phyloP scores from a whole-genome alignment of 495 filamentous ascomycete species.

The Xylaria acuta region DNA sequence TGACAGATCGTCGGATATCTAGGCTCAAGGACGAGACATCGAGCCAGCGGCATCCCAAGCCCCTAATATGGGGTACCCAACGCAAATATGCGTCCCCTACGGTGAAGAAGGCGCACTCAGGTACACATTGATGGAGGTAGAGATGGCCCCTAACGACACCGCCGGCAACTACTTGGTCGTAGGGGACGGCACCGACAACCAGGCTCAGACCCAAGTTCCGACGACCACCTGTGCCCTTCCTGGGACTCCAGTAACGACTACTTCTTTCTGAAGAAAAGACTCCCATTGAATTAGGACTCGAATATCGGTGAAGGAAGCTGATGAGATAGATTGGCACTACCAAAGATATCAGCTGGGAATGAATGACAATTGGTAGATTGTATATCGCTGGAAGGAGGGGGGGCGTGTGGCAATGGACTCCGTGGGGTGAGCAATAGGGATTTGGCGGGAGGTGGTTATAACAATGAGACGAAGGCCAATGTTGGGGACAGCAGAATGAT shows the following conservation, averaged over 20 bases:
- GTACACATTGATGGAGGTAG: conserved; percentile 52
- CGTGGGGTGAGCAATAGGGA: neutral
- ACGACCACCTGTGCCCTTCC: conserved; percentile 49
- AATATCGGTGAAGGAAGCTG: conserved; percentile 13
- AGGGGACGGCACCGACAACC: conserved; percentile 34
- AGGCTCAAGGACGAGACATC: conserved; percentile 57
- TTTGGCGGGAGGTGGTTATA: neutral
- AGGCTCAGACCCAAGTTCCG: conserved; percentile 36
- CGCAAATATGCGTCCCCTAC: conserved; percentile 50
- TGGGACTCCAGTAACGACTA: conserved; percentile 32
- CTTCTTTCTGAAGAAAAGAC: conserved; percentile 27
- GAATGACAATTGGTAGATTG: conserved; percentile 8
- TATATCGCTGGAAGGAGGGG: neutral
- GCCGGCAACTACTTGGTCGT: conserved; percentile 43
- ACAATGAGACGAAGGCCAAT: neutral
- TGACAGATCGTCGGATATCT: conserved; percentile 24
- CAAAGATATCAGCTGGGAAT: neutral
- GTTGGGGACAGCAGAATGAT: neutral
- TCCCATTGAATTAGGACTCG: neutral
- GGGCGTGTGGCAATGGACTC: neutral
- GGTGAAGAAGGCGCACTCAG: conserved; percentile 50
- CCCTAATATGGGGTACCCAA: conserved; percentile 37
- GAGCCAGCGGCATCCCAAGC: conserved; percentile 38
- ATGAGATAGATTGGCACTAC: conserved; percentile 9
- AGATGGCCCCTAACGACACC: conserved; percentile 35